A percentile compares a stretch with the other conserved stretches of the same genome.
These are phyloP conservation scores for Huntiella abstrusa DNA, from an alignment of 2,329 filamentous ascomycete species.

Conservation along the genomic window DNA sequence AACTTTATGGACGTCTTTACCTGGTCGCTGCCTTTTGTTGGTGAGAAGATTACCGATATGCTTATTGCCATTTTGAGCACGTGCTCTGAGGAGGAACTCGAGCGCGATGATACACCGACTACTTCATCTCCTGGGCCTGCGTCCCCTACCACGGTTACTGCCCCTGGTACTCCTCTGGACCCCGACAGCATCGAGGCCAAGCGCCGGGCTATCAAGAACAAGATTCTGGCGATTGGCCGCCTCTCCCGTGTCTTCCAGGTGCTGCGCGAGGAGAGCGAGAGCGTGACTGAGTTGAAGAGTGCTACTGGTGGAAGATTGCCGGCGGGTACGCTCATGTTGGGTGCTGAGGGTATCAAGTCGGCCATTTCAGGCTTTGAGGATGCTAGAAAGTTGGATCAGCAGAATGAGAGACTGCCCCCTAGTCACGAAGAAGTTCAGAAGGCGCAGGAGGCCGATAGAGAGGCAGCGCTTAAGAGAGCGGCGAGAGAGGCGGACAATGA, in stretches of 20 bases:
- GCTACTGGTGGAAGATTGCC: conserved; percentile 82
- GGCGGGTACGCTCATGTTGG: conserved; percentile 91
- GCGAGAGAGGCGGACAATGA: conserved; percentile 83
- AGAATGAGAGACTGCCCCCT: conserved; percentile 88
- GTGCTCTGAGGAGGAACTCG: conserved; percentile 95
- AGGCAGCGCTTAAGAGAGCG: conserved; percentile 70
- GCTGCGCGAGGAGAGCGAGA: conserved; percentile 87
- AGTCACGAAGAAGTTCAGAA: conserved; percentile 79
- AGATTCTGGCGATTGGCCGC: conserved; percentile 92
- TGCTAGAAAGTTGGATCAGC: conserved; percentile 85
- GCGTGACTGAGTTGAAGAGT: conserved; percentile 93
- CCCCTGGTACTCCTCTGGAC: conserved; percentile 32
- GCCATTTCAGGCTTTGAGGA: conserved; percentile 95
- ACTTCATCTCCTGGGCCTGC: conserved; percentile 40
- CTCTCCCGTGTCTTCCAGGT: conserved; percentile 97
- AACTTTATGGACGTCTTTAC: conserved; percentile 99
- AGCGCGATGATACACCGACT: conserved; percentile 56
- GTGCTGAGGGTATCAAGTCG: conserved; percentile 95
- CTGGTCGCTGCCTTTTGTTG: conserved; percentile 97
- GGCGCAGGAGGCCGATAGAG: conserved; percentile 63
- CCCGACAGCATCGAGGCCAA: conserved; percentile 85
- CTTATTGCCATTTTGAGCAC: conserved; percentile 95
- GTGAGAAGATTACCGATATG: conserved; percentile 99
- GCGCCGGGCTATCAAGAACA: conserved; percentile 96
- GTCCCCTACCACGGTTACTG: conserved; percentile 35